Percentiles rank a stretch among this genome's conserved stretches.
Evolutionary conservation across 345 rosid genomes (phyloP).

Genomic region (Sisymbrium altissimum): DNA sequence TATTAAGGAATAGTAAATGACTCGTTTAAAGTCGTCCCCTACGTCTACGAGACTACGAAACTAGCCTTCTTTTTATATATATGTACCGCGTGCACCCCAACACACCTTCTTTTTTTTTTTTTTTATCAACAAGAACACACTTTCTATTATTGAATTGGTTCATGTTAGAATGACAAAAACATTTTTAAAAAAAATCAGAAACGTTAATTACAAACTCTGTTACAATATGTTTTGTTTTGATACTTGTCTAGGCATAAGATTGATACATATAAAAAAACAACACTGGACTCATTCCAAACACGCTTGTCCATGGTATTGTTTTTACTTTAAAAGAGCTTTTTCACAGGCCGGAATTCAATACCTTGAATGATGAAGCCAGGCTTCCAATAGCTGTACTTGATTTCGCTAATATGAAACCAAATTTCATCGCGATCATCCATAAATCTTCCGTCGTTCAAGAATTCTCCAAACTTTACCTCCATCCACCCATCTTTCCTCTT

Average conservation of each 20-base stretch:
- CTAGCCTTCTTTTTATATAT: too few species aligned
- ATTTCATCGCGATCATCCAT: background rate
- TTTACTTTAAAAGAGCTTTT: background rate
- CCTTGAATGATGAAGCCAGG: conserved; percentile 17
- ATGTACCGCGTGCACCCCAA: too few species aligned
- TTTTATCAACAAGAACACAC: too few species aligned
- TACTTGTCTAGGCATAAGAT: too few species aligned
- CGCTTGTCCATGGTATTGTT: background rate
- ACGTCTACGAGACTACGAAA: too few species aligned
- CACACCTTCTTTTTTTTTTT: too few species aligned
- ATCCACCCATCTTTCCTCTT: background rate
- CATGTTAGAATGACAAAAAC: too few species aligned
- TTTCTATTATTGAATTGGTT: too few species aligned
- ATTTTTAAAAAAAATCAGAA: too few species aligned
- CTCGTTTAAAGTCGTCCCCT: too few species aligned
- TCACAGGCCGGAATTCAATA: conserved; percentile 12
- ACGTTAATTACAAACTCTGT: too few species aligned
- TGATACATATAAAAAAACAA: background rate
- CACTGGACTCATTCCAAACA: background rate
- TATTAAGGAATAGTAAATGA: too few species aligned
- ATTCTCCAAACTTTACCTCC: background rate
- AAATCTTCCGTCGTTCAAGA: background rate
- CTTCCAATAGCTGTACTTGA: background rate
- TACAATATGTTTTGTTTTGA: background rate
- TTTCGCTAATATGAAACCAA: background rate